Evolutionary conservation across 202 grass and related monocot species (phyloP).

Genomic region (Miscanthus sacchariflorus): DNA sequence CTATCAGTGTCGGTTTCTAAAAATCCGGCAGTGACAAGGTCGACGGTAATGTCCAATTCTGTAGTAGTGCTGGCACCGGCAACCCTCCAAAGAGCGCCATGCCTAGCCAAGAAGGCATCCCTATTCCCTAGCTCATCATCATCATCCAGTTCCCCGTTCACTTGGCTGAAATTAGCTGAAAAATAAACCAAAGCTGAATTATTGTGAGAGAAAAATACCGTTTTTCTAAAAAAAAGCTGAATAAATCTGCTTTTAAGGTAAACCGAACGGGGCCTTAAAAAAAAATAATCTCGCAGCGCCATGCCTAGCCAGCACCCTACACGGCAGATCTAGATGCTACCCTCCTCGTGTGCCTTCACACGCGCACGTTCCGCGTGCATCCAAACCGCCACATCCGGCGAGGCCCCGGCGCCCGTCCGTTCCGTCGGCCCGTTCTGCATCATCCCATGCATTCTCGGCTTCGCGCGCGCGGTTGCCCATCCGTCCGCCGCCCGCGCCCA

Average conservation of each 20-base stretch:
- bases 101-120: not conserved
- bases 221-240: no score
- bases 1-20: no score
- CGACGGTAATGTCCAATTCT: no score
- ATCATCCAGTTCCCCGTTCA: not conserved
- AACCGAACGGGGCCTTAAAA: no score
- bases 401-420: not conserved
- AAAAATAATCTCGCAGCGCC: not conserved
- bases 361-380: conserved; percentile 40
- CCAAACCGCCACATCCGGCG: conserved; percentile 31
- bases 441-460: conserved; percentile 27
- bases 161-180: not conserved
- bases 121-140: not conserved
- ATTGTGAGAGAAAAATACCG: no score
- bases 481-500: not conserved
- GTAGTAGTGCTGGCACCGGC: no score
- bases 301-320: conserved; percentile 32
- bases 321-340: conserved; percentile 64
- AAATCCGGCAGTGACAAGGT: no score
- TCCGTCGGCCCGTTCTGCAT: conserved; percentile 14
- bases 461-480: not conserved
- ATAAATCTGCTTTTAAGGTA: no score
- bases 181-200: no score
- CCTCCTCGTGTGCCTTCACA: conserved; percentile 29
- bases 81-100: conserved; percentile 8